Conservation (phyloP, 176 grass and related monocot species). For the Aegilops sharonensis region DNA sequence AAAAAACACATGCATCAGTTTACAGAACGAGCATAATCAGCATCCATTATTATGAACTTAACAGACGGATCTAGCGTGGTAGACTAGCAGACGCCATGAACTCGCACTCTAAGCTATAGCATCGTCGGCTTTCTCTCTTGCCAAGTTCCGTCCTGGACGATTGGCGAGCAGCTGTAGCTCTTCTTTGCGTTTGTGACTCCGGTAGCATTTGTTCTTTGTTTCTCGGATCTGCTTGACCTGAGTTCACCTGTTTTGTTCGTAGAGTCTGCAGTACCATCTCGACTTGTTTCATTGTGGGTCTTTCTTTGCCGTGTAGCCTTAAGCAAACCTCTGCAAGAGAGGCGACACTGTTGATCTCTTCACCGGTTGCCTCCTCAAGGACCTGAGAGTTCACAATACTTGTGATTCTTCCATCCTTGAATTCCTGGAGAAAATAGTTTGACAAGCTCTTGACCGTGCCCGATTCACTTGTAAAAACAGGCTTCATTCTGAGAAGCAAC, state of each 20-base stretch:
- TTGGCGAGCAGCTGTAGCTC: neutral
- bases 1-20: no score
- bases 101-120: neutral
- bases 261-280: neutral
- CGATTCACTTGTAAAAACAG: no score
- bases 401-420: neutral
- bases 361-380: neutral
- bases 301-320: neutral
- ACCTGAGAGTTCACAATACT: neutral
- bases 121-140: neutral
- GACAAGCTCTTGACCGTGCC: no score
- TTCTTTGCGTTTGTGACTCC: neutral
- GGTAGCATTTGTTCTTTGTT: neutral
- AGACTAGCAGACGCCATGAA: neutral
- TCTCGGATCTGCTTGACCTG: neutral
- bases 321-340: neutral
- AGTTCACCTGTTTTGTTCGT: neutral
- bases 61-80: neutral
- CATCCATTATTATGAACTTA: neutral
- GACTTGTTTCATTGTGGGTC: neutral
- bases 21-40: no score
- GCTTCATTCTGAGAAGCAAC: conserved; percentile 11
- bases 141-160: neutral
- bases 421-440: no score
- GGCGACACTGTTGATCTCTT: neutral